These are phyloP conservation scores for Talaromyces sp. DNA, from an alignment of 2,329 filamentous ascomycete genomes.

Conservation along the genomic window DNA sequence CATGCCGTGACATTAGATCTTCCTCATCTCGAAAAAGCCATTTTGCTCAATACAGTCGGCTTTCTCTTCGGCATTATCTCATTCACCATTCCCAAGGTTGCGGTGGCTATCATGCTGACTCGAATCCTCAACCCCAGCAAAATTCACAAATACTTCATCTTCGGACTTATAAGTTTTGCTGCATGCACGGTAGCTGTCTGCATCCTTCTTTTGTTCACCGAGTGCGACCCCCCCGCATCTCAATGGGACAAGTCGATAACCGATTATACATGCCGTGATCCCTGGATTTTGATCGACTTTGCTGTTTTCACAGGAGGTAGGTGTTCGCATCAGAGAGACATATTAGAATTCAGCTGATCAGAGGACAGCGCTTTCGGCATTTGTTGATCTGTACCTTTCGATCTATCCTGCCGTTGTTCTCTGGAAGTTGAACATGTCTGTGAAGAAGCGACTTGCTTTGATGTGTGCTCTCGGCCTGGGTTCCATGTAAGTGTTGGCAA, in stretches of 20 bases:
- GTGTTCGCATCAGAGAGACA: slow-evolving; percentile 11
- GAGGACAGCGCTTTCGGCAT: slow-evolving; percentile 25
- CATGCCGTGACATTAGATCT: slow-evolving; percentile 33
- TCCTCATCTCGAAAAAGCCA: slow-evolving; percentile 20
- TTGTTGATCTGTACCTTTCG: slow-evolving; percentile 30
- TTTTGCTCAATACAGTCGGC: slow-evolving; percentile 23
- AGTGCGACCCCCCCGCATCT: slow-evolving; percentile 37
- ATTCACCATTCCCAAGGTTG: slow-evolving; percentile 26
- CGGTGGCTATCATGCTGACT: slow-evolving; percentile 24
- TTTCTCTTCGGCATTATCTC: slow-evolving; percentile 28
- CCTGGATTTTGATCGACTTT: slow-evolving; percentile 36
- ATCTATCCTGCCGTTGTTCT: slow-evolving; percentile 27
- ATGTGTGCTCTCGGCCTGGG: slow-evolving; percentile 27
- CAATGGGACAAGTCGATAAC: slow-evolving; percentile 36
- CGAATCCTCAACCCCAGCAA: slow-evolving; percentile 23
- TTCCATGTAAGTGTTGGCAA: slow-evolving; percentile 22
- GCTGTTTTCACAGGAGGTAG: slow-evolving; percentile 39
- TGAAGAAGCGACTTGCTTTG: slow-evolving; percentile 27
- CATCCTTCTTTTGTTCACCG: slow-evolving; percentile 39
- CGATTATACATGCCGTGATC: slow-evolving; percentile 32
- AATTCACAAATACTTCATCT: slow-evolving; percentile 19
- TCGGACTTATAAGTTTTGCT: slow-evolving; percentile 29
- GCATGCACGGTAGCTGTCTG: slow-evolving; percentile 30
- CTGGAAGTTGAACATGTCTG: slow-evolving; percentile 28
- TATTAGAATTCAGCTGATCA: neutral